These are phyloP conservation scores for Kwoniella shivajii DNA, from an alignment of 1,284 basidiomycete species.

Conservation along the genomic window DNA sequence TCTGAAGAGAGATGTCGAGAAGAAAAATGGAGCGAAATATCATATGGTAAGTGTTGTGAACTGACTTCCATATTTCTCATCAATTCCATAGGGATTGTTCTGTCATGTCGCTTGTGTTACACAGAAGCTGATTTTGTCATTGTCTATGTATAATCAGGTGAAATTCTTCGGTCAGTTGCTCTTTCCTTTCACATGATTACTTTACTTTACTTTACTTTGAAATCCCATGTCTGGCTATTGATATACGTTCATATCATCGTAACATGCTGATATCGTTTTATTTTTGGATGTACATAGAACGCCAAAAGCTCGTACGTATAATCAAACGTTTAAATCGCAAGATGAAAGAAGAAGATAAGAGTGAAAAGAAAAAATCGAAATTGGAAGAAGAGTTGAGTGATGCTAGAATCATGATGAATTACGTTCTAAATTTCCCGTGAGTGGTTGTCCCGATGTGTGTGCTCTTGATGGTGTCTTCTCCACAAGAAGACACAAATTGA, in stretches of 20 bases:
- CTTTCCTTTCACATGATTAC: slow-evolving; percentile 13
- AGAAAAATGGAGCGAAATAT: slow-evolving; percentile 70
- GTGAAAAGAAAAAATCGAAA: slow-evolving; percentile 51
- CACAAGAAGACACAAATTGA: no score
- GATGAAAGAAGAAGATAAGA: slow-evolving; percentile 52
- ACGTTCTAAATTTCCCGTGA: slow-evolving; percentile 66
- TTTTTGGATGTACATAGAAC: slow-evolving; percentile 58
- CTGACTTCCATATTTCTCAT: not conserved
- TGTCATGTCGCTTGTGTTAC: no score
- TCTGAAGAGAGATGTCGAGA: slow-evolving; percentile 65
- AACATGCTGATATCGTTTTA: not conserved
- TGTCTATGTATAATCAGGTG: slow-evolving; percentile 57
- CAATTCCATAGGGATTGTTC: no score
- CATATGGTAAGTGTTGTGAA: slow-evolving; percentile 60
- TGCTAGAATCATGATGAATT: slow-evolving; percentile 75
- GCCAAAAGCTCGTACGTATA: slow-evolving; percentile 75
- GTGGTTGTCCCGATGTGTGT: no score
- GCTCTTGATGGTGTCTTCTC: no score
- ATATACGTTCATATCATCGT: no score
- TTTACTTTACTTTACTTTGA: not conserved
- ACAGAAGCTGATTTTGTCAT: no score
- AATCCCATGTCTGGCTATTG: not conserved
- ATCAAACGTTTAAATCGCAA: slow-evolving; percentile 65
- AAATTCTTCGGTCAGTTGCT: slow-evolving; percentile 77
- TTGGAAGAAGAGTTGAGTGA: slow-evolving; percentile 61